phyloP scores from a whole-genome alignment of 306 rosid genomes.

The Dalbergia cochinchinensis region DNA sequence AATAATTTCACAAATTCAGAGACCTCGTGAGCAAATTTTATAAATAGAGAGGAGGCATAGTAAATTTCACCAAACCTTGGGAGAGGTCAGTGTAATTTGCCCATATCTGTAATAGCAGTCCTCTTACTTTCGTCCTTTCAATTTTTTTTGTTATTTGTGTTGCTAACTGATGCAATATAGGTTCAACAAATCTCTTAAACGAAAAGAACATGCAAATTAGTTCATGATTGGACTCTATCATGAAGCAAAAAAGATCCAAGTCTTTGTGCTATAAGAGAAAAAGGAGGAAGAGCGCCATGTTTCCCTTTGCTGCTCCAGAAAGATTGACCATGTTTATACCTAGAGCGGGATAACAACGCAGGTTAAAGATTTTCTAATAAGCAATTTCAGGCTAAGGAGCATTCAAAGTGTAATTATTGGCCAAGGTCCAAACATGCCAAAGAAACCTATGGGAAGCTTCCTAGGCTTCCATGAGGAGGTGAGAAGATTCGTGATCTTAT shows the following conservation, averaged over 20 bases:
- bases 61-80: too few relatives aligned
- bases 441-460: slow-evolving; percentile 33
- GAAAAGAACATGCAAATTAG: slow-evolving; percentile 2
- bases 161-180: slow-evolving; percentile 41
- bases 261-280: slow-evolving; percentile 19
- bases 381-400: slow-evolving; percentile 10
- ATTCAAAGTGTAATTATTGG: slow-evolving; percentile 18
- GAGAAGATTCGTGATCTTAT: neutral
- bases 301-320: slow-evolving; percentile 21
- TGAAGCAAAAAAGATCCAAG: slow-evolving; percentile 13
- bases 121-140: slow-evolving; percentile 13
- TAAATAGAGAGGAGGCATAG: too few relatives aligned
- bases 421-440: slow-evolving; percentile 20
- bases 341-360: neutral
- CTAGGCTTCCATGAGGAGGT: neutral
- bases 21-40: too few relatives aligned
- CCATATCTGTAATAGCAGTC: neutral
- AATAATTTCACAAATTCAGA: too few relatives aligned
- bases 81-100: too few relatives aligned
- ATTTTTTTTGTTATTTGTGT: neutral
- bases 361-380: neutral
- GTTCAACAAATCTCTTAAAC: slow-evolving; percentile 7
- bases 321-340: slow-evolving; percentile 26
- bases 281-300: neutral
- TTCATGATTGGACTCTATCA: slow-evolving; percentile 15